phyloP scores from a whole-genome alignment of 331 rosid genomes.

The Saraca asoca region DNA sequence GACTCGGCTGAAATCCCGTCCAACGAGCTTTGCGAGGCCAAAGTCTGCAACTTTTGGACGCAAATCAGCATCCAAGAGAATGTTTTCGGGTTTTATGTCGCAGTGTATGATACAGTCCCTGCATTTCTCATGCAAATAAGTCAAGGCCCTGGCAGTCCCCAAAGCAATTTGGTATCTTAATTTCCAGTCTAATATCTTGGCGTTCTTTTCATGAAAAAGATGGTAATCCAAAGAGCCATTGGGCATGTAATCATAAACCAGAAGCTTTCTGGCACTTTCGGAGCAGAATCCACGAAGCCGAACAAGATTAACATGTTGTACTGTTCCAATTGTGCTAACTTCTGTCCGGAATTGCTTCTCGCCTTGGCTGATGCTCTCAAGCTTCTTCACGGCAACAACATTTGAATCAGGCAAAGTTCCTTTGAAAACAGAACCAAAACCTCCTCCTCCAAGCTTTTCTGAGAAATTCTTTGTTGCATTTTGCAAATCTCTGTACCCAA shows the following conservation, averaged over 20 bases:
- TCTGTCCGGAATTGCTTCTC: slow-evolving; percentile 84
- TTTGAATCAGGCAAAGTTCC: slow-evolving; percentile 67
- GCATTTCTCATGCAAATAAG: slow-evolving; percentile 79
- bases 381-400: slow-evolving; percentile 76
- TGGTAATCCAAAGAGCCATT: slow-evolving; percentile 72
- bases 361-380: slow-evolving; percentile 73
- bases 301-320: slow-evolving; percentile 86
- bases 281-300: slow-evolving; percentile 84
- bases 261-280: slow-evolving; percentile 55
- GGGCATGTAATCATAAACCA: slow-evolving; percentile 85
- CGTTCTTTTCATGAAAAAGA: slow-evolving; percentile 44
- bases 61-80: slow-evolving; percentile 62
- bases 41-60: slow-evolving; percentile 84
- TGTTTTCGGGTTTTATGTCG: slow-evolving; percentile 85
- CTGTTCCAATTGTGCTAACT: slow-evolving; percentile 77
- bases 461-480: slow-evolving; percentile 78
- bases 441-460: slow-evolving; percentile 83
- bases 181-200: slow-evolving; percentile 59
- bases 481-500: slow-evolving; percentile 68
- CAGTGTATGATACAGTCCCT: slow-evolving; percentile 88
- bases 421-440: slow-evolving; percentile 83
- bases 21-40: slow-evolving; percentile 81
- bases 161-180: slow-evolving; percentile 77
- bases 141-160: slow-evolving; percentile 77
- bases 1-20: slow-evolving; percentile 65